Conservation (phyloP, 805 yeast species). For the Spathaspora boniae region DNA sequence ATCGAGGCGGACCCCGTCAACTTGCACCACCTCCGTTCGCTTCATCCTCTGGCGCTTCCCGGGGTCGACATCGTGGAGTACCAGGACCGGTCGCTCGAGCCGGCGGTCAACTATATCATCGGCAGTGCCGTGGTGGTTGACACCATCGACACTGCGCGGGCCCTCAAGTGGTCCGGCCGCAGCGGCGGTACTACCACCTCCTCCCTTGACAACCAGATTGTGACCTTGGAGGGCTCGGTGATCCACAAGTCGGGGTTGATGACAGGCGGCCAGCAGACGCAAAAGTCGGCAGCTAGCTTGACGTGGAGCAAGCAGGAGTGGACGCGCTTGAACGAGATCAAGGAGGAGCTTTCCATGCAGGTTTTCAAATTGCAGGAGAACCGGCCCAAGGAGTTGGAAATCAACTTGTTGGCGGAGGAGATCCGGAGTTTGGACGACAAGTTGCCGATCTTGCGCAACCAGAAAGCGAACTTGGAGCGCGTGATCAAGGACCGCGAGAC, state of each 20-base stretch:
- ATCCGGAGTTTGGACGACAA: conserved; percentile 33
- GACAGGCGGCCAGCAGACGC: conserved; percentile 77
- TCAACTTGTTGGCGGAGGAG: conserved; percentile 56
- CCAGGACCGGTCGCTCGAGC: conserved; percentile 59
- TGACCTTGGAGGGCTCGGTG: conserved; percentile 79
- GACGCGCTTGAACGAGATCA: conserved; percentile 47
- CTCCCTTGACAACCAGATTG: conserved; percentile 59
- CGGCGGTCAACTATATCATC: conserved; percentile 77
- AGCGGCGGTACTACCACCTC: conserved; percentile 6
- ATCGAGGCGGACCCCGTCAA: conserved; percentile 53
- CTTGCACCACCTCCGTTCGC: conserved; percentile 50
- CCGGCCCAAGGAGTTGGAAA: conserved; percentile 53
- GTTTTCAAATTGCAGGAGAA: conserved; percentile 45
- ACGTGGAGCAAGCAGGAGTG: conserved; percentile 76
- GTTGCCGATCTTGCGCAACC: conserved; percentile 42
- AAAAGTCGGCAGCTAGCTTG: conserved; percentile 28
- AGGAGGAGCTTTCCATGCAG: conserved; percentile 49
- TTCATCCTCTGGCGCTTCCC: conserved; percentile 58
- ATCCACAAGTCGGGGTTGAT: conserved; percentile 84
- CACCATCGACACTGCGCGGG: conserved; percentile 60
- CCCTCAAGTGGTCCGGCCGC: conserved; percentile 62
- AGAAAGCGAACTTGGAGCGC: conserved; percentile 42
- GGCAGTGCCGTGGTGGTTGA: conserved; percentile 81
- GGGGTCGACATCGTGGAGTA: conserved; percentile 69
- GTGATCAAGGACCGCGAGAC: conserved; percentile 40